Evolutionary conservation across 257 asterid species (phyloP), one percentile per base, ranked within the genome.

Genomic region (Coffea canephora): DNA sequence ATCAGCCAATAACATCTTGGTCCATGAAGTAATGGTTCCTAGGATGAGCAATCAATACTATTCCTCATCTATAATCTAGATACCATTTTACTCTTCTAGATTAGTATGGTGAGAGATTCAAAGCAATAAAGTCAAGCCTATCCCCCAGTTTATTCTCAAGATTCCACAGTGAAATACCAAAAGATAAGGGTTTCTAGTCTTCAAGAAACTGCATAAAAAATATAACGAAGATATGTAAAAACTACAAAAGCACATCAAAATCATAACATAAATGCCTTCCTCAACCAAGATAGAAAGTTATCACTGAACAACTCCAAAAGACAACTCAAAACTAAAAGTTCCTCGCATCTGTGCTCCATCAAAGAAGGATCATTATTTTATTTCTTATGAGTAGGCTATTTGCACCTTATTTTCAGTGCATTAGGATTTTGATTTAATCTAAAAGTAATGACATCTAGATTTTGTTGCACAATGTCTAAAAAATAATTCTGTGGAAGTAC

Each of bases 401-500:
- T 41, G 48, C 69, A 69, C 2, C 19, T 65, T 52, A 52, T 0
- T 52, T 34, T 69, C 59, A 69, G 31, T 43, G n/a, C 21, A 41
- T 39, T 3, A 39, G 8, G 16, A 77, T 12, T 21, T 59, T 59
- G 46, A 34, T 36, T 57, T 74, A 34, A 77, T 8, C 64, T 18
- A 73, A 57, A 43, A 19, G 64, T 74, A 73, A 49, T 10, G 8
- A 1, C 21, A 23, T 59, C 65, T 10, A 41, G 34, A 57, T 21
- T 10, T 79, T 61, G n/a, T 46, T 14, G 57, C 14, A 25, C 19
- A 45, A 6, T 3, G 67, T 1, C 49, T 18, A 0, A 27, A 15
- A 50, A 50, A 34, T 45, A 59, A 11, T 36, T 52, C 46, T 57
- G 39, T 25, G 39, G 57, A 69, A 69, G 82, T 83, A 95, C 99